Evolutionary conservation across 176 grass and related monocot genomes (phyloP), one percentile per base, ranked within the genome.

Genomic region (Oryza brachyantha): DNA sequence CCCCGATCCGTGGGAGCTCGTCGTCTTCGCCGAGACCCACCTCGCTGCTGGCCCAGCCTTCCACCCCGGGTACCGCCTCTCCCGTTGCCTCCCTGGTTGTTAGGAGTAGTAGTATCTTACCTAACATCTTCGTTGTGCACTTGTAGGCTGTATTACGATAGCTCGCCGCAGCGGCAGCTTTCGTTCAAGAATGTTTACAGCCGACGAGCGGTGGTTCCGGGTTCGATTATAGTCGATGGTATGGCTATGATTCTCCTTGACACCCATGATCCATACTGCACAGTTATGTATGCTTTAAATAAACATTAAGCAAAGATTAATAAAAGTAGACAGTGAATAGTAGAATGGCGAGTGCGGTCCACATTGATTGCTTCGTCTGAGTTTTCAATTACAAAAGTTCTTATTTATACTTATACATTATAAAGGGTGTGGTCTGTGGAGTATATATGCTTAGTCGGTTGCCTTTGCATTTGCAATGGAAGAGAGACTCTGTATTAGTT

Each of bases 221-320:
- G 92, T 77, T 88, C 92, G 67, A 79, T 98, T 84, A 85, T 98
- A 61, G 83, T 98, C 38, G 95, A 98, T 72, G 92, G 96, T 98
- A 92, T n/a, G n/a, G n/a, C 63, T 48, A 68, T n/a, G n/a, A 11
- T 55, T 45, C 22, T n/a, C 25, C 13, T 67, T 45, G 8, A 14
- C 37, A 61, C 29, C 31, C 25, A 13, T 50, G 21, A 61, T 35
- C 31, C 25, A 13, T 50, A 26, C 36, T 72, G 12, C 45, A 35
- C 19, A 48, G 14, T 13, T 28, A 43, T 29, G 36, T 17, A 40
- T 73, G 29, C 34, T 69, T 17, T 36, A 59, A 26, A 21, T 52
- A 29, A 42, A 72, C 6, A 52, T 21, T 52, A 11, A 17, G 31
- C 46, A 13, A 0, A 48, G 38, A 22, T 70, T 62, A 43, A 14